These are phyloP conservation scores for Solanum clarkiae DNA, from an alignment of 257 asterid genomes.

Conservation along the genomic window DNA sequence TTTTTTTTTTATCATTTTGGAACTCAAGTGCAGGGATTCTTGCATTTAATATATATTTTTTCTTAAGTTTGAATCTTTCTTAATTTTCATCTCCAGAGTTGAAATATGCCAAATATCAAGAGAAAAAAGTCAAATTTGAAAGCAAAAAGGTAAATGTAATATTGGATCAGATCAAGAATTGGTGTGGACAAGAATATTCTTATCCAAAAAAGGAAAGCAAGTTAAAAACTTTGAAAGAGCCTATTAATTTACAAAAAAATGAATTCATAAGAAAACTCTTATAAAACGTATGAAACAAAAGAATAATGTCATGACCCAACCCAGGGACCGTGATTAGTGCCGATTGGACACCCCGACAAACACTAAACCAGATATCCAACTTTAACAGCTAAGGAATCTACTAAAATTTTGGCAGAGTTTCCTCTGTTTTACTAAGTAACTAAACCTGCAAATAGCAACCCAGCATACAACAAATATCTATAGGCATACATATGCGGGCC, in stretches of 20 bases:
- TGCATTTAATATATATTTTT: not conserved
- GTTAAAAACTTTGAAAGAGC: not conserved
- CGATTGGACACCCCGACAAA: too few relatives aligned
- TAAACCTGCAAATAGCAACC: too few relatives aligned
- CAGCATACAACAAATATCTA: too few relatives aligned
- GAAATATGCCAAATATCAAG: not conserved
- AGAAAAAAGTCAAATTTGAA: not conserved
- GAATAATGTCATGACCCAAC: too few relatives aligned
- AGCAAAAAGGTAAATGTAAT: not conserved
- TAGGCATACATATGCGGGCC: too few relatives aligned
- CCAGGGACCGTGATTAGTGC: too few relatives aligned
- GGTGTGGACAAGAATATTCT: not conserved
- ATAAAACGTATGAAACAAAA: constrained; percentile 5
- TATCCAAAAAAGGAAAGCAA: not conserved
- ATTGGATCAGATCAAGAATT: not conserved
- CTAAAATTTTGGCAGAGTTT: too few relatives aligned
- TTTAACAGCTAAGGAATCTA: too few relatives aligned
- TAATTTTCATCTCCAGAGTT: not conserved
- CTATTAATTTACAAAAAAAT: not conserved
- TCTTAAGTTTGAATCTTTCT: not conserved
- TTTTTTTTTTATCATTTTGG: not conserved
- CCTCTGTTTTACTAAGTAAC: too few relatives aligned
- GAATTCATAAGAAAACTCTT: not conserved
- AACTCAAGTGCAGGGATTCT: not conserved
- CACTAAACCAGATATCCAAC: too few relatives aligned